Evolutionary conservation across 2,329 filamentous ascomycete genomes (phyloP).

Genomic region (Dactylellina parvicollis): DNA sequence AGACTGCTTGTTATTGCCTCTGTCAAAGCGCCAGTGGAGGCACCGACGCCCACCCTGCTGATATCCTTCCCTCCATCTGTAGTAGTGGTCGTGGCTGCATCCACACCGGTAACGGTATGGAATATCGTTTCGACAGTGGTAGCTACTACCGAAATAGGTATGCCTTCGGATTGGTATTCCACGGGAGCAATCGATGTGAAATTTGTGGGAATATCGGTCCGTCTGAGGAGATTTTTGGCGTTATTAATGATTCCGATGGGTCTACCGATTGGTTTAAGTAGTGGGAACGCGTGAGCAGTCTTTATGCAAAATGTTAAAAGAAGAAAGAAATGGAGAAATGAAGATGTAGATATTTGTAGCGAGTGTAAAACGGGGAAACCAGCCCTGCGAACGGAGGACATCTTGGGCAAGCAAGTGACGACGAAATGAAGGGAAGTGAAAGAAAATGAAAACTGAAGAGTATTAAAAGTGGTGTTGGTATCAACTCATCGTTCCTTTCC

Average conservation of each 20-base stretch:
- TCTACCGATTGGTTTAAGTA: background rate
- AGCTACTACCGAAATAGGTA: background rate
- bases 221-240: too few relatives aligned
- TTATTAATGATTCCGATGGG: too few relatives aligned
- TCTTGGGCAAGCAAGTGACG: slow-evolving; percentile 4
- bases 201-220: slow-evolving; percentile 2
- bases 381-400: slow-evolving; percentile 10
- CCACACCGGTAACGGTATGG: slow-evolving; percentile 1
- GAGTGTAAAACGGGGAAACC: slow-evolving; percentile 18
- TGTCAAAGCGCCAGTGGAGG: too few relatives aligned
- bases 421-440: background rate
- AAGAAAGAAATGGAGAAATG: background rate
- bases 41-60: too few relatives aligned
- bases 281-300: background rate
- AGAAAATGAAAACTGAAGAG: background rate
- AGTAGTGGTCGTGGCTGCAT: background rate
- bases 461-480: background rate
- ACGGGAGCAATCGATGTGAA: background rate
- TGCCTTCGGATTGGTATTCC: background rate
- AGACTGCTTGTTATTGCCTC: background rate
- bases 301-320: background rate
- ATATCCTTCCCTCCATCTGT: background rate
- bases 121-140: slow-evolving; percentile 12
- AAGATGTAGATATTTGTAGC: background rate
- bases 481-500: background rate